Evolutionary conservation across 345 rosid genomes (phyloP).

Genomic region (Brassica incana): DNA sequence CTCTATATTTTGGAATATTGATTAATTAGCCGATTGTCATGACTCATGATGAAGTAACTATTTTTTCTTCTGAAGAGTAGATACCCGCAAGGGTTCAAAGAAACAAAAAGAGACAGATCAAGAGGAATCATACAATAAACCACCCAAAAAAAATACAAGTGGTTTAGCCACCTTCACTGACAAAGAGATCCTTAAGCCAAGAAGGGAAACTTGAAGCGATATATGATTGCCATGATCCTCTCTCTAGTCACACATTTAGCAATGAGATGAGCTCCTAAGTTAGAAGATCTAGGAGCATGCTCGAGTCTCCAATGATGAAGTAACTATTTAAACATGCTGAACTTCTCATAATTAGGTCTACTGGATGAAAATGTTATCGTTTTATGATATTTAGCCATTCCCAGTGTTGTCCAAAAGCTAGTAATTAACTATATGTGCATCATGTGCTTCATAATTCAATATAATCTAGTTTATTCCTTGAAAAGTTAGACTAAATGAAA

Average conservation of each 20-base stretch:
- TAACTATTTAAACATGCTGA: neutral
- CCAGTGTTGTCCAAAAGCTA: conserved; percentile 16
- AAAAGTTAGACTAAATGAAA: neutral
- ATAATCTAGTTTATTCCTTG: neutral
- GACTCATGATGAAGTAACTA: neutral
- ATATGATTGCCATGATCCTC: neutral
- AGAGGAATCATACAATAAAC: too few relatives aligned
- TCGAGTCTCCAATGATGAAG: neutral
- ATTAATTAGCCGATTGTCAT: neutral
- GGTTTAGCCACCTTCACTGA: too few relatives aligned
- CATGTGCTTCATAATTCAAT: neutral
- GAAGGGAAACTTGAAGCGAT: neutral
- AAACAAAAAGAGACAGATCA: too few relatives aligned
- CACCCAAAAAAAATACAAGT: too few relatives aligned
- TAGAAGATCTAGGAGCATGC: neutral
- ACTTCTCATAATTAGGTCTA: neutral
- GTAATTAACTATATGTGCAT: conserved; percentile 6
- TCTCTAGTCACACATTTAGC: neutral
- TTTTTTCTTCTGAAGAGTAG: too few relatives aligned
- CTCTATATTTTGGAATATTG: neutral
- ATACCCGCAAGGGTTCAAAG: too few relatives aligned
- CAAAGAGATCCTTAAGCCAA: too few relatives aligned
- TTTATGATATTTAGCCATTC: conserved; percentile 16
- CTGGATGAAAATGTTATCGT: conserved; percentile 6
- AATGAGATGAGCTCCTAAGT: neutral